Percentiles rank a stretch among this genome's conserved stretches.
phyloP scores from a whole-genome alignment of 345 rosid genomes.

The Lepidium didymum region DNA sequence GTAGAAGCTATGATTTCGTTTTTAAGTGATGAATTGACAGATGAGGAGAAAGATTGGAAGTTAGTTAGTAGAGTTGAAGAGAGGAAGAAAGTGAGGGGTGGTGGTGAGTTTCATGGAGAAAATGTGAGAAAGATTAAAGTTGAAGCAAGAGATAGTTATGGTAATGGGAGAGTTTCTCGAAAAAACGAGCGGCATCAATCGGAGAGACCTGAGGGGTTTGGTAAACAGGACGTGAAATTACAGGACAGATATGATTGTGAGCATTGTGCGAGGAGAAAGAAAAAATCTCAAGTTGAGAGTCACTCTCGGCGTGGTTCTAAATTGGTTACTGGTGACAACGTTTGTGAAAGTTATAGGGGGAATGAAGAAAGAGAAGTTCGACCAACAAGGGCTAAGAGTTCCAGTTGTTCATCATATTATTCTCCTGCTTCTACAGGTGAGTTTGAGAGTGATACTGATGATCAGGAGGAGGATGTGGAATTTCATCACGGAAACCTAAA shows the following conservation, averaged over 20 bases:
- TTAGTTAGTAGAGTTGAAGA: constrained; percentile 35
- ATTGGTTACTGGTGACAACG: constrained; percentile 28
- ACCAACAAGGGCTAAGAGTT: constrained; percentile 38
- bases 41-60: constrained; percentile 32
- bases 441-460: constrained; percentile 53
- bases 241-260: constrained; percentile 21
- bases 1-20: constrained; percentile 68
- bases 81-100: constrained; percentile 34
- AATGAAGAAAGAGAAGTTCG: constrained; percentile 31
- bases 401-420: constrained; percentile 75
- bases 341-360: constrained; percentile 26
- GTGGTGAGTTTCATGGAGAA: constrained; percentile 23
- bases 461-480: constrained; percentile 27
- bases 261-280: constrained; percentile 23
- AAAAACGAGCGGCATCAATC: neutral
- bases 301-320: constrained; percentile 27
- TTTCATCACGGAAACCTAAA: constrained; percentile 20
- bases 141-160: constrained; percentile 10
- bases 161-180: neutral
- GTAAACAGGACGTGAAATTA: neutral
- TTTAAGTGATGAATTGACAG: constrained; percentile 60
- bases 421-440: constrained; percentile 58
- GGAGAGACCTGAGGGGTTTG: constrained; percentile 5
- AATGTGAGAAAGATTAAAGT: constrained; percentile 33
- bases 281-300: neutral